Evolutionary conservation across 768 basidiomycete genomes (phyloP), one percentile per base, ranked within the genome.

Genomic region (Lactifluus piperatus): DNA sequence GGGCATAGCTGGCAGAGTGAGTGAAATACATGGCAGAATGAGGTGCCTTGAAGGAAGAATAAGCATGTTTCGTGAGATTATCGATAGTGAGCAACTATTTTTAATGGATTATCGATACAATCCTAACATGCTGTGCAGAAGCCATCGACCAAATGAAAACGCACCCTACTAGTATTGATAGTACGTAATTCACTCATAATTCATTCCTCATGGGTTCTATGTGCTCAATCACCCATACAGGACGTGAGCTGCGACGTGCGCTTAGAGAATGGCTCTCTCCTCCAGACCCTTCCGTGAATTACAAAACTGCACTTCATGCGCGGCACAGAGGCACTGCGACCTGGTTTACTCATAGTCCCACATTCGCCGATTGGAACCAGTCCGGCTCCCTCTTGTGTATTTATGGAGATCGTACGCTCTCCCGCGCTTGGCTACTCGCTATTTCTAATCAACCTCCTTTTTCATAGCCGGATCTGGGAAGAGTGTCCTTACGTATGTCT

Each of bases 401-500:
- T 0, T 29, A 49, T 7, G 49, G 39, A 24, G 51, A 57, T 43
- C 48, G 56, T 51, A 50, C 1, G 13, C 30, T 22, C 7, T 24
- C 18, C 8, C 41, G 4, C 10, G 4, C 14, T 45, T 1, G 6
- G 1, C 3, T 20, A 7, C 11, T n/a, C 37, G n/a, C 10, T 26
- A 24, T 6, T 46, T 24, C 37, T 29, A 13, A 51, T 8, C 2
- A 3, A 7, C n/a, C 24, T 2, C 34, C 24, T 45, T 3, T n/a
- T 41, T n/a, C 29, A 26, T 37, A 57, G 56, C 50, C n/a, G 56
- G 56, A 16, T 57, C 56, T 1, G 56, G 56, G 0, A 57, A 57
- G 18, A 57, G n/a, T 51, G 30, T 51, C 14, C 49, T 57, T 0
- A 41, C 37, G 56, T 57, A 11, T 1, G 37, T 49, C 29, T n/a